Base-by-base conservation (phyloP, 2,329 filamentous ascomycete species). In the Diaporthe humulicola region DNA sequence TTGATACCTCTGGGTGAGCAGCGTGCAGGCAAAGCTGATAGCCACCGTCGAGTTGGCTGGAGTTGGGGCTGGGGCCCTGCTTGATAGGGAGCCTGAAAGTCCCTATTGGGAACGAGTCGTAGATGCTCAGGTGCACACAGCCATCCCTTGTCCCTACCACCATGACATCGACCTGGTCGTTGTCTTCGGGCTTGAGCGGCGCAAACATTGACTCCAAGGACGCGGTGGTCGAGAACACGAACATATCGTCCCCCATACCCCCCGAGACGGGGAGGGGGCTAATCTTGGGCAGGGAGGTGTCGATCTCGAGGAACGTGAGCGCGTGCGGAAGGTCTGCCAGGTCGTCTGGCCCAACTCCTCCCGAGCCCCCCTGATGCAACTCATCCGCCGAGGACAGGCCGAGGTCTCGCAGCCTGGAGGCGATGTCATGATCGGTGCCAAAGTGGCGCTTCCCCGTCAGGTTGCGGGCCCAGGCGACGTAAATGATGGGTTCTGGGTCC, bases 51-150 rank as follows among this genome's bases (percentile, higher is more conserved):
- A 70, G 1, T 36, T 72, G 70, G 33, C 70, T 72, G 22, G 70
- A 54, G 57, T 33, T 64, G 19, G 70, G 70, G 58, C 70, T 72
- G 19, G 70, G 48, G 10, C 73, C 73, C 80, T 79, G 28, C 70
- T 71, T 61, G 56, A 58, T 48, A 61, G 57, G 76, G 75, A 30
- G 77, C 70, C 50, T 77, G 76, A 95, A 92, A 17, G 84, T 88
- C 4, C 95, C 94, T 74, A 97, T 93, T 75, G 94, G 89, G 79
- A 98, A 95, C 8, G 94, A 96, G 82, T 98, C 94, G 81, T 96
- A 96, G 64, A 98, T 95, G 78, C 92, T 94, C 25, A 97, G 86
- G 80, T 96, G 93, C 17, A 97, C 87, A 25, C 87, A 88, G 12
- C 94, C 94, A 77, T 94, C 90, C 73, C 90, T 89, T 5, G 92